These are phyloP conservation scores for Aspergillus nanangensis DNA, from an alignment of 495 filamentous ascomycete species.

Conservation along the genomic window DNA sequence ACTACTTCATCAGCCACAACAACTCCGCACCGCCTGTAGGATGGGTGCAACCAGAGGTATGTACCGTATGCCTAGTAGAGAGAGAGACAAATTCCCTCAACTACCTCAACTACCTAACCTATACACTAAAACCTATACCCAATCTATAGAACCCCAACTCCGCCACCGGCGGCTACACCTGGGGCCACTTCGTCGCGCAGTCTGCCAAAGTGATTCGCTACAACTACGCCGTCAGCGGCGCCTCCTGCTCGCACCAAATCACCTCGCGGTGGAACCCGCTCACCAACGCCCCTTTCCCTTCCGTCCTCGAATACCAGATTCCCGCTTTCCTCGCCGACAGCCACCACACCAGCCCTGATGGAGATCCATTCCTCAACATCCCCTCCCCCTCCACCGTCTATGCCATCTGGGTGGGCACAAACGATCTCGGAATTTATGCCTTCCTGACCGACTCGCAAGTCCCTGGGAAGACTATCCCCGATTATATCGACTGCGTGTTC, in stretches of 20 bases:
- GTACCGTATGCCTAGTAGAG: too few species aligned
- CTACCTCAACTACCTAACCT: too few species aligned
- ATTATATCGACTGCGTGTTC: constrained; percentile 65
- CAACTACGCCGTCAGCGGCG: constrained; percentile 70
- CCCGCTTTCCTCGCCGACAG: constrained; percentile 64
- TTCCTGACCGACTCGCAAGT: constrained; percentile 61
- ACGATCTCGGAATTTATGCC: constrained; percentile 61
- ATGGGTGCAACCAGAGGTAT: constrained; percentile 38
- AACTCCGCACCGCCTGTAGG: constrained; percentile 59
- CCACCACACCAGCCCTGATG: constrained; percentile 30
- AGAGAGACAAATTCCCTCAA: too few species aligned
- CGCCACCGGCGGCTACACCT: constrained; percentile 60
- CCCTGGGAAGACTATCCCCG: constrained; percentile 50
- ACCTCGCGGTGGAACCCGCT: constrained; percentile 44
- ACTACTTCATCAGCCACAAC: constrained; percentile 55
- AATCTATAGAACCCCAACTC: constrained; percentile 37
- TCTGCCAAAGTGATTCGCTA: constrained; percentile 55
- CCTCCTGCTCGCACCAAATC: constrained; percentile 64
- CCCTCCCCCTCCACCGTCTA: constrained; percentile 59
- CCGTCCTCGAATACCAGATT: constrained; percentile 62
- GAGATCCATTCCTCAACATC: constrained; percentile 44
- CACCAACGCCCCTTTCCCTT: constrained; percentile 53
- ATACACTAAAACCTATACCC: neutral
- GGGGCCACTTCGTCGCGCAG: constrained; percentile 58
- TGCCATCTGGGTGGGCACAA: constrained; percentile 74